Percentiles rank a stretch among this genome's conserved stretches.
These are phyloP conservation scores for Aspergillus felis DNA, from an alignment of 2,329 filamentous ascomycete genomes.

Conservation along the genomic window DNA sequence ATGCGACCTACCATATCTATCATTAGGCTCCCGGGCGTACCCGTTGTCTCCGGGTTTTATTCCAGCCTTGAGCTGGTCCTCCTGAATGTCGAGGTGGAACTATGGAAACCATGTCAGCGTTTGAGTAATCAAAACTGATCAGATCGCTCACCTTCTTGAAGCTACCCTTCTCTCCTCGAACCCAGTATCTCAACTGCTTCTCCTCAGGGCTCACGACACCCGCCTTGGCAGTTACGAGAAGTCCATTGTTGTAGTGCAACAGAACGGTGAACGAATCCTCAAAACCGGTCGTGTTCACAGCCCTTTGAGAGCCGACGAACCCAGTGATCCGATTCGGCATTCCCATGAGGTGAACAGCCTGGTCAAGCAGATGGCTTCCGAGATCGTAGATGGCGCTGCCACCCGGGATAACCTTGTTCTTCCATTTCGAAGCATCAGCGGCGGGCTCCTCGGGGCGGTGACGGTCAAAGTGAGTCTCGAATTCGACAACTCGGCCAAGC, in stretches of 20 bases:
- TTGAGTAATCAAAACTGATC: not conserved
- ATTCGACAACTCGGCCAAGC: conserved; percentile 71
- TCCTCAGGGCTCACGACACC: conserved; percentile 65
- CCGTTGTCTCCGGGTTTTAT: conserved; percentile 56
- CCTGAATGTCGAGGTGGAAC: conserved; percentile 66
- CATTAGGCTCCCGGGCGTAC: conserved; percentile 62
- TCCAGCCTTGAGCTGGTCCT: conserved; percentile 67
- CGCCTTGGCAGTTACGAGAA: conserved; percentile 67
- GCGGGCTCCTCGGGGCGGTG: conserved; percentile 58
- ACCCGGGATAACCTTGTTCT: conserved; percentile 61
- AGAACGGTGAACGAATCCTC: conserved; percentile 57
- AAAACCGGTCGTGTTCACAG: conserved; percentile 49
- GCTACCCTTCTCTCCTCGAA: conserved; percentile 68
- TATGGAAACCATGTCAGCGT: conserved; percentile 8
- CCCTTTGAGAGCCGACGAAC: conserved; percentile 64
- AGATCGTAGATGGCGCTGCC: conserved; percentile 70
- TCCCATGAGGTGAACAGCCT: conserved; percentile 68
- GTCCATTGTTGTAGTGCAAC: conserved; percentile 60
- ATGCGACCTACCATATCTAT: conserved; percentile 49
- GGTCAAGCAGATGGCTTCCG: conserved; percentile 72
- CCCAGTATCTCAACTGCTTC: conserved; percentile 71
- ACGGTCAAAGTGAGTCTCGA: conserved; percentile 76
- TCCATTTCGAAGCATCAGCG: conserved; percentile 54
- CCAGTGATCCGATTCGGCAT: conserved; percentile 64
- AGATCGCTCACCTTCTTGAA: conserved; percentile 62